These are phyloP conservation scores for Debaryomyces tyrocola DNA, from an alignment of 805 yeast genomes.

Conservation along the genomic window DNA sequence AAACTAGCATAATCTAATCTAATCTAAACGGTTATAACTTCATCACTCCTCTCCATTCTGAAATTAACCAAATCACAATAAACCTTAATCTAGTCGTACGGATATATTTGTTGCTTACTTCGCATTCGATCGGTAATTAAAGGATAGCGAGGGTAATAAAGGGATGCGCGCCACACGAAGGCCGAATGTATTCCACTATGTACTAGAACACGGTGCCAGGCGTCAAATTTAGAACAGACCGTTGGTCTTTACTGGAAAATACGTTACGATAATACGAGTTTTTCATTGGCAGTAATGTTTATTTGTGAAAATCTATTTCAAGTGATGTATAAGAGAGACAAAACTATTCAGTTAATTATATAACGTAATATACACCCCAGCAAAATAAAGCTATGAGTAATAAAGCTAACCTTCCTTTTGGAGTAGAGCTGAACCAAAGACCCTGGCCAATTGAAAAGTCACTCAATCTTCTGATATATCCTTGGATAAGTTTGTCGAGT, in stretches of 20 bases:
- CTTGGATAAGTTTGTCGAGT: conserved; percentile 27
- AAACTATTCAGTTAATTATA: neutral
- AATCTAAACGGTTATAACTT: no score
- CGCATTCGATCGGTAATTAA: neutral
- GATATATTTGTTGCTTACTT: neutral
- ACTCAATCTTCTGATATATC: conserved; percentile 21
- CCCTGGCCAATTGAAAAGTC: conserved; percentile 34
- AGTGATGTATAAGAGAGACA: no score
- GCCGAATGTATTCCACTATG: neutral
- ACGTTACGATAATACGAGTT: conserved; percentile 1
- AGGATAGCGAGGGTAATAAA: conserved; percentile 2
- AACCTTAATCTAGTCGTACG: no score
- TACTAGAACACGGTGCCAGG: neutral
- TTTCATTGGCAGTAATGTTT: conserved; percentile 7
- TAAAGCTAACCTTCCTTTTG: conserved; percentile 29
- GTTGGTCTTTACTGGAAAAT: no score
- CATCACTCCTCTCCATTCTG: no score
- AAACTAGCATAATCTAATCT: neutral
- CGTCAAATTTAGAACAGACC: neutral
- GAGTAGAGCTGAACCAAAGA: conserved; percentile 35
- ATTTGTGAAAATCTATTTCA: conserved; percentile 4
- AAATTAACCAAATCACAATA: no score
- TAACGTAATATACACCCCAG: conserved; percentile 4
- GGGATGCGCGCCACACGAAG: neutral
- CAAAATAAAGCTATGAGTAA: conserved; percentile 15